phyloP scores from a whole-genome alignment of 345 rosid species.

The Lepidium didymum region DNA sequence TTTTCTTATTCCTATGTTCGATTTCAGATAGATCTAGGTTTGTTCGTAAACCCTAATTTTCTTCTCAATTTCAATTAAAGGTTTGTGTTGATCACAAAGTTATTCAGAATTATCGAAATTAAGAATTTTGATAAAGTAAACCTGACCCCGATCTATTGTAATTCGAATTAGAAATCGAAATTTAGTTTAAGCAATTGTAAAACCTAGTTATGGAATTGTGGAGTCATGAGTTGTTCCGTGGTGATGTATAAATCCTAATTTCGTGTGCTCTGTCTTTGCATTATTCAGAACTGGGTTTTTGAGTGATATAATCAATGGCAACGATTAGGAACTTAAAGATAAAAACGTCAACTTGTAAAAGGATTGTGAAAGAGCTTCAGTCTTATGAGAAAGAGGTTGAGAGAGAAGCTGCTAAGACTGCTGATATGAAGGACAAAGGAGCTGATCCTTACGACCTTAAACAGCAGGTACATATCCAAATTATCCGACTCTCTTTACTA shows the following conservation, averaged over 20 bases:
- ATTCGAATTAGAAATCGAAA: not conserved
- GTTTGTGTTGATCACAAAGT: not conserved
- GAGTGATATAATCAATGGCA: conserved; percentile 36
- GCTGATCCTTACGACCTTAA: conserved; percentile 93
- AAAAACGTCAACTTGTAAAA: conserved; percentile 70
- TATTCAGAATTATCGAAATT: not conserved
- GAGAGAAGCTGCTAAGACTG: conserved; percentile 81
- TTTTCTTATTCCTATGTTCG: not conserved
- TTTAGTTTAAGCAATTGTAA: not conserved
- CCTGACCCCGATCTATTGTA: not conserved
- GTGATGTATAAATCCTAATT: not conserved
- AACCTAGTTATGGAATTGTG: not conserved
- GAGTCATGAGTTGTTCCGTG: not conserved
- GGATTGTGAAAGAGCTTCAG: conserved; percentile 73
- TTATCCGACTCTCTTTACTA: not conserved
- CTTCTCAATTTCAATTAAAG: not conserved
- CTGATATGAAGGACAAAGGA: conserved; percentile 82
- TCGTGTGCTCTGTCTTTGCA: not conserved
- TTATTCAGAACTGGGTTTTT: not conserved
- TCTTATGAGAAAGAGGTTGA: conserved; percentile 95
- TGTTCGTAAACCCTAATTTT: not conserved
- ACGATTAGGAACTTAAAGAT: conserved; percentile 65
- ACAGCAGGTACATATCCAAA: conserved; percentile 53
- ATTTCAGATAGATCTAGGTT: not conserved
- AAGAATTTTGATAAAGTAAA: not conserved